Evolutionary conservation across 2,329 filamentous ascomycete species (phyloP).

Genomic region (Zymoseptoria ardabiliae): DNA sequence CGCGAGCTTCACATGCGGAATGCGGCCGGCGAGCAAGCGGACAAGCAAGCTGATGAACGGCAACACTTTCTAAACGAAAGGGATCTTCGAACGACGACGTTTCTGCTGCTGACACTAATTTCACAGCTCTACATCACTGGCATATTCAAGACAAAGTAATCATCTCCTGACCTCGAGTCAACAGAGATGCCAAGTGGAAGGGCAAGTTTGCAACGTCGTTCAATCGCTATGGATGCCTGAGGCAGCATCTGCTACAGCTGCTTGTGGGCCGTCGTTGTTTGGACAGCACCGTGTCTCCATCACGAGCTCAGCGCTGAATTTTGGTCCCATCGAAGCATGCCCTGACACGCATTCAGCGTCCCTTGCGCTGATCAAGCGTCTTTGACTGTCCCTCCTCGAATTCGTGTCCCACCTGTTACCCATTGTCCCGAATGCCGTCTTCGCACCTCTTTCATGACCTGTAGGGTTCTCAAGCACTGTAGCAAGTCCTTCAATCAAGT

Average conservation of each 20-base stretch:
- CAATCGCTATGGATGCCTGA: neutral
- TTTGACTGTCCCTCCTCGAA: neutral
- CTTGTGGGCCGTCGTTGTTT: too few relatives aligned
- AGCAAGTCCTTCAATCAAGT: neutral
- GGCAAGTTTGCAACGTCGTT: neutral
- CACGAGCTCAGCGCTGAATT: neutral
- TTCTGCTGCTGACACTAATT: too few relatives aligned
- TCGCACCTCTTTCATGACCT: neutral
- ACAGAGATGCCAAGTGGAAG: neutral
- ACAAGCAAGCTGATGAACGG: neutral
- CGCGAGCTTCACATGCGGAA: constrained; percentile 5
- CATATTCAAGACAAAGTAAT: neutral
- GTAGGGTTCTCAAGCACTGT: neutral
- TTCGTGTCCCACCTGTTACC: neutral
- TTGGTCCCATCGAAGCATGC: neutral
- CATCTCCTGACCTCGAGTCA: neutral
- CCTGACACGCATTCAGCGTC: neutral
- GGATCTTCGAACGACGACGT: too few relatives aligned
- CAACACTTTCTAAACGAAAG: too few relatives aligned
- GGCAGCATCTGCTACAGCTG: neutral
- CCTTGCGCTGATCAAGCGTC: neutral
- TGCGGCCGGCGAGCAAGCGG: neutral
- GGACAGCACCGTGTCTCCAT: neutral
- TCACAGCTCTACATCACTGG: neutral
- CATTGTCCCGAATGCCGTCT: neutral